A percentile compares a stretch with the other conserved stretches of the same genome.
phyloP scores from a whole-genome alignment of 2,329 filamentous ascomycete species.

The Colletotrichum shisoi region DNA sequence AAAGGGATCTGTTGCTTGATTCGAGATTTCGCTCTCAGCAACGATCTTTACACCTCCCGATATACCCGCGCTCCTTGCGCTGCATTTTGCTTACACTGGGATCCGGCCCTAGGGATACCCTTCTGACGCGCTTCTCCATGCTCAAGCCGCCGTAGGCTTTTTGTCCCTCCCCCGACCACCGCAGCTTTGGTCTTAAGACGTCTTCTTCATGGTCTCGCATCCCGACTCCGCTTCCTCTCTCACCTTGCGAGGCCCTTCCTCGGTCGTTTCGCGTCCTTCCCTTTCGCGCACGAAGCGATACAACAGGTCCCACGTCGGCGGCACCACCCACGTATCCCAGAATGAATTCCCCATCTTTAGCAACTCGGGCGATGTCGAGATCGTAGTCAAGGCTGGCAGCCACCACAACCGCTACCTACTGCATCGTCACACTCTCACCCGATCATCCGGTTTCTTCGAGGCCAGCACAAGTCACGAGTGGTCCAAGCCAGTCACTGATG shows the following conservation, averaged over 20 bases:
- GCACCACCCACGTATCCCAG: constrained; percentile 71
- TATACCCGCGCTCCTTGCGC: constrained; percentile 2
- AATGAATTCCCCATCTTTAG: constrained; percentile 95
- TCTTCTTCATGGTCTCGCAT: constrained; percentile 68
- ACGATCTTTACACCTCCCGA: neutral
- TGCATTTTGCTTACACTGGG: neutral
- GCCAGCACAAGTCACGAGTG: constrained; percentile 82
- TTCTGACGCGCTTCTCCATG: constrained; percentile 20
- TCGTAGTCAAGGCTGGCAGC: constrained; percentile 73
- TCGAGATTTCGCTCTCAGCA: neutral
- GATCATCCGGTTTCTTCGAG: constrained; percentile 94
- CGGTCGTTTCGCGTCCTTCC: constrained; percentile 70
- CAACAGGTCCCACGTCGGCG: constrained; percentile 81
- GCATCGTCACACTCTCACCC: constrained; percentile 84
- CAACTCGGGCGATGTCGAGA: constrained; percentile 91
- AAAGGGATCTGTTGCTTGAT: neutral
- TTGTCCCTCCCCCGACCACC: constrained; percentile 6
- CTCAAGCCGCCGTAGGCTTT: constrained; percentile 20
- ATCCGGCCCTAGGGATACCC: neutral
- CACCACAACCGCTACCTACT: constrained; percentile 86
- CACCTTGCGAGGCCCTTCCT: constrained; percentile 66
- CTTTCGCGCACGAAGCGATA: constrained; percentile 72
- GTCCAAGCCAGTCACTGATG: constrained; percentile 57
- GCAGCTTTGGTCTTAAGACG: constrained; percentile 24
- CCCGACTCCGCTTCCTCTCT: constrained; percentile 63